Evolutionary conservation across 768 basidiomycete genomes (phyloP).

Genomic region (Filobasidium wieringae): DNA sequence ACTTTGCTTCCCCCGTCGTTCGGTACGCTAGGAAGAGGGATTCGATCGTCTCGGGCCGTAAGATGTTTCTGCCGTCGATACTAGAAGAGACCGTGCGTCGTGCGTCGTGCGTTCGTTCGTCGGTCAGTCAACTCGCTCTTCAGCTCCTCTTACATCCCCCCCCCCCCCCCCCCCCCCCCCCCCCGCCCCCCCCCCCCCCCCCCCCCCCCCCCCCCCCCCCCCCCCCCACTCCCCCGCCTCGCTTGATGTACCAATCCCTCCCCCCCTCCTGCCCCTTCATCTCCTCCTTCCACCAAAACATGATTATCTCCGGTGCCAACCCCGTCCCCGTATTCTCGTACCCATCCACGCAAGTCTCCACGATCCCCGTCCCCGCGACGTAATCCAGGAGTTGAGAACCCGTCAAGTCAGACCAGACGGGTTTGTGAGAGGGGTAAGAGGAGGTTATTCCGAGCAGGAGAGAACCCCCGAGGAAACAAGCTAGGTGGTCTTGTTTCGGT

Average conservation of each 20-base stretch:
- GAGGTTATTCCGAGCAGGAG: conserved; percentile 76
- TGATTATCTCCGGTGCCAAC: conserved; percentile 75
- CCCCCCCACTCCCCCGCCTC: conserved; percentile 25
- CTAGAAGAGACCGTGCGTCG: no score
- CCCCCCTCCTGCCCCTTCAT: conserved; percentile 41
- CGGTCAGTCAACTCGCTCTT: neutral
- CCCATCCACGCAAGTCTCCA: conserved; percentile 63
- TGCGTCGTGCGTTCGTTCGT: no score
- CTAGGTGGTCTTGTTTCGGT: conserved; percentile 90
- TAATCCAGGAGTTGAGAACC: conserved; percentile 61
- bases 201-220: no score
- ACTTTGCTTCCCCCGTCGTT: conserved; percentile 69
- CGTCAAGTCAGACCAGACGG: conserved; percentile 50
- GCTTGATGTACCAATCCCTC: conserved; percentile 80
- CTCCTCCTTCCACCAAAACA: conserved; percentile 52
- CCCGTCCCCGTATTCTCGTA: conserved; percentile 70
- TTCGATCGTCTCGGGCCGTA: conserved; percentile 91
- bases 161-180: no score
- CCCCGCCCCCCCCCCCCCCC: no score
- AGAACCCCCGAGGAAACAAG: conserved; percentile 86
- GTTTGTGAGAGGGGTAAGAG: conserved; percentile 18
- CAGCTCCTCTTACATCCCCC: no score
- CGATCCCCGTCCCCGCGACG: conserved; percentile 63
- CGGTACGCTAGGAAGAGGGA: conserved; percentile 83
- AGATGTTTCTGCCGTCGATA: conserved; percentile 88